Percentiles rank a stretch among this genome's conserved stretches.
Evolutionary conservation across 164 flowering plant species (phyloP).

Genomic region (Berberis vulgaris): DNA sequence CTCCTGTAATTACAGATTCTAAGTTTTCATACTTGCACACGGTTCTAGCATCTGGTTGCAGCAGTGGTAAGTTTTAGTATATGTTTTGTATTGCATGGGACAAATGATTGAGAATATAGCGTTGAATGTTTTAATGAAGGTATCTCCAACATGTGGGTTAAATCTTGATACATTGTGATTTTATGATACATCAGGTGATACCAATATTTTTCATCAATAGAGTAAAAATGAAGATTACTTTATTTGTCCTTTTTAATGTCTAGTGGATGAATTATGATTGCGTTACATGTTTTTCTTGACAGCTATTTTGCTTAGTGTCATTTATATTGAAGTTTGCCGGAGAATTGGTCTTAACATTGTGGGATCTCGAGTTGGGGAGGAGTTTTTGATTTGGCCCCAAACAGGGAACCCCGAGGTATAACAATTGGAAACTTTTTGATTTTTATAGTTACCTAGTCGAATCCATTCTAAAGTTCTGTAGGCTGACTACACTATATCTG

Average conservation of each 20-base stretch:
- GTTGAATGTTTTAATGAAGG: no score
- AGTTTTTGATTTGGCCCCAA: conserved; percentile 72
- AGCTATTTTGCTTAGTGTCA: conserved; percentile 58
- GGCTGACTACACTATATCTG: no score
- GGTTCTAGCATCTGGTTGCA: conserved; percentile 41
- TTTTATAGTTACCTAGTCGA: background rate
- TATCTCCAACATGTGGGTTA: no score
- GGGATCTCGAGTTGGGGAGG: conserved; percentile 75
- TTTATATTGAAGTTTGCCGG: conserved; percentile 65
- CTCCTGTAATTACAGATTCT: conserved; percentile 39
- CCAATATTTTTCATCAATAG: no score
- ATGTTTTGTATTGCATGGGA: no score
- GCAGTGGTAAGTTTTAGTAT: conserved; percentile 36
- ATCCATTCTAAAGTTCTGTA: background rate
- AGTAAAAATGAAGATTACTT: no score
- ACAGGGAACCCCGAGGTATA: conserved; percentile 49
- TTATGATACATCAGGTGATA: no score
- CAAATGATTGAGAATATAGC: no score
- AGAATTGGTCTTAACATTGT: conserved; percentile 51
- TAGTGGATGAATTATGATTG: no score
- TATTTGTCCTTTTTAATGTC: no score
- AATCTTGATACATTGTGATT: no score
- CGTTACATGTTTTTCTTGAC: conserved; percentile 6
- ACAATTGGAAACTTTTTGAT: background rate
- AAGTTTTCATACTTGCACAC: conserved; percentile 55